Conservation (phyloP, 2,329 filamentous ascomycete genomes). For the Periconia sp. region DNA sequence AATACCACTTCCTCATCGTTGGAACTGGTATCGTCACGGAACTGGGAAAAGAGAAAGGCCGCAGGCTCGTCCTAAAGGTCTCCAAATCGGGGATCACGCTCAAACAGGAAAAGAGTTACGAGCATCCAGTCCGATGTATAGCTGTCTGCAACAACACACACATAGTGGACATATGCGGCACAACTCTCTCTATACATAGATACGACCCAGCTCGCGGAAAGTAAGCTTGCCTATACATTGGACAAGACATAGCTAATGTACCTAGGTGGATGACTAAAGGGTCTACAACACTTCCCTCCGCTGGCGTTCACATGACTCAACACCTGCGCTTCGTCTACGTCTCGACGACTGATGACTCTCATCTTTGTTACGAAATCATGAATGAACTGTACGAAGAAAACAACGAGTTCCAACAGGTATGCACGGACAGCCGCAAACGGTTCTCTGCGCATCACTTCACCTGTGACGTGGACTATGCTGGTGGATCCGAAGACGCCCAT, state of each 20-base stretch:
- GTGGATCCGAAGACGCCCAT: too few relatives aligned
- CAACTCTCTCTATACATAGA: conserved; percentile 33
- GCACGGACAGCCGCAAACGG: conserved; percentile 38
- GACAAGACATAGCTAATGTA: conserved; percentile 4
- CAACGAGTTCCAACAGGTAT: conserved; percentile 28
- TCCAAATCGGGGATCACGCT: conserved; percentile 47
- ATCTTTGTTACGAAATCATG: conserved; percentile 55
- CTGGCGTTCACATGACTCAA: conserved; percentile 58
- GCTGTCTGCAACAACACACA: conserved; percentile 31
- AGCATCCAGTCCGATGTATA: conserved; percentile 40
- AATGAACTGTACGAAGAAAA: conserved; percentile 14
- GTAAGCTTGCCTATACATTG: conserved; percentile 12
- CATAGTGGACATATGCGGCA: conserved; percentile 34
- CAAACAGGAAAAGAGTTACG: conserved; percentile 55
- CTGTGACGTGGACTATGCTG: too few relatives aligned
- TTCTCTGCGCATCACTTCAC: conserved; percentile 33
- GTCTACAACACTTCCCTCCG: conserved; percentile 52
- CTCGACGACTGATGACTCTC: conserved; percentile 61
- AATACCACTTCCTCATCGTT: conserved; percentile 68
- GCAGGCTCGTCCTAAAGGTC: conserved; percentile 36
- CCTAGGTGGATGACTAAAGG: conserved; percentile 49
- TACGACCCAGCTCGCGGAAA: conserved; percentile 29
- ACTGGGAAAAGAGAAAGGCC: conserved; percentile 28
- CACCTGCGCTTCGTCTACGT: conserved; percentile 57
- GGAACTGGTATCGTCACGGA: conserved; percentile 49